Evolutionary conservation across 257 asterid species (phyloP).

Genomic region (Nicotiana paniculata): DNA sequence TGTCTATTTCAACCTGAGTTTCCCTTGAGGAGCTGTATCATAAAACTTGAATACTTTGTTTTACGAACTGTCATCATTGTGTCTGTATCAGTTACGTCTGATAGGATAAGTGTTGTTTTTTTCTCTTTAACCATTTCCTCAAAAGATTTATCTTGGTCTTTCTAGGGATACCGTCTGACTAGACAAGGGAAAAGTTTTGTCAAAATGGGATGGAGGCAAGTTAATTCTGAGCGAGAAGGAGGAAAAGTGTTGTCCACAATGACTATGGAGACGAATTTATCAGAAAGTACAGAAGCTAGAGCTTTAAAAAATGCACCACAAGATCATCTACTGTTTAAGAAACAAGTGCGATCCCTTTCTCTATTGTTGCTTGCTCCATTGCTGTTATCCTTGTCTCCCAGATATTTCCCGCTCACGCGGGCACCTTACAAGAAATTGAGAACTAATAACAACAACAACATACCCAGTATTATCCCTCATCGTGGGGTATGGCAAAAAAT

Average conservation of each 20-base stretch:
- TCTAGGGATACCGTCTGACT: conserved; percentile 66
- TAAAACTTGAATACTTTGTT: background rate
- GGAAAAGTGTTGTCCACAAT: conserved; percentile 67
- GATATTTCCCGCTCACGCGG: background rate
- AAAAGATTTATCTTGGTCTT: background rate
- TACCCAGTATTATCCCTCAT: no score
- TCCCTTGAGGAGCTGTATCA: background rate
- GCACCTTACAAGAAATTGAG: background rate
- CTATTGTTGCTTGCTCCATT: conserved; percentile 8
- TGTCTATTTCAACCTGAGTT: background rate
- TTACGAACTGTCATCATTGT: background rate
- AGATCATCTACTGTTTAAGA: conserved; percentile 50
- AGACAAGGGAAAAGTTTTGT: conserved; percentile 56
- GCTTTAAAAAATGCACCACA: conserved; percentile 21
- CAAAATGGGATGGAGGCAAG: conserved; percentile 70
- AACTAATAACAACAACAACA: background rate
- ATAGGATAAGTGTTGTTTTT: background rate
- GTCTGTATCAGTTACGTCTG: background rate
- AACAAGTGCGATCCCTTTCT: conserved; percentile 48
- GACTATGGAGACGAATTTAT: conserved; percentile 55
- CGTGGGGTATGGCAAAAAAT: no score
- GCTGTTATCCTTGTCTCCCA: background rate
- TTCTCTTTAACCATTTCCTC: background rate
- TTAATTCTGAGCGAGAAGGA: conserved; percentile 42
- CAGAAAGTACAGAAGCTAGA: conserved; percentile 23